Conservation (phyloP, 1,139 yeast species). For the Kodamaea sp. region DNA sequence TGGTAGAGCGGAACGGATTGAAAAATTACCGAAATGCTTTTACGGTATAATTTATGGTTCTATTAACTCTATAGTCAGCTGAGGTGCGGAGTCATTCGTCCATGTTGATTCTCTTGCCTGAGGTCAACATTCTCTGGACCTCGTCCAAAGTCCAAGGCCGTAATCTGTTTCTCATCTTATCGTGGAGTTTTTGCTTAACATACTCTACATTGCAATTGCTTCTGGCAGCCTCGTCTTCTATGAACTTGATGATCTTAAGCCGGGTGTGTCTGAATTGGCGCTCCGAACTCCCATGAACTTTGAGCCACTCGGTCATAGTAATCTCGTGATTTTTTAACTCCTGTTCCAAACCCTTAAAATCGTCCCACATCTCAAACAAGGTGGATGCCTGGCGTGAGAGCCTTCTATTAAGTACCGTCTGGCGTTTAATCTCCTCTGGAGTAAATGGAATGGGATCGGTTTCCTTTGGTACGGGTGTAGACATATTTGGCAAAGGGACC, state of each 20-base stretch:
- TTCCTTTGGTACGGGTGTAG: not conserved
- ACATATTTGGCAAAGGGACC: conserved; percentile 1
- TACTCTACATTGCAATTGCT: conserved; percentile 24
- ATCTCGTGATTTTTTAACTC: conserved; percentile 30
- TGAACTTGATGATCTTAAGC: conserved; percentile 33
- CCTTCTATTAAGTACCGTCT: conserved; percentile 26
- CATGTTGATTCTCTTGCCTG: conserved; percentile 32
- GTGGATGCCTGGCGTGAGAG: conserved; percentile 36
- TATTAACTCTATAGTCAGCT: too few relatives aligned
- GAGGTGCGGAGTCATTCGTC: conserved; percentile 24
- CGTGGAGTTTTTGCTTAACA: conserved; percentile 33
- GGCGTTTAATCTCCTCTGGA: conserved; percentile 18
- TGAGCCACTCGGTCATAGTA: conserved; percentile 37
- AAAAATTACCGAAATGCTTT: too few relatives aligned
- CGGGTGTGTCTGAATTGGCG: conserved; percentile 38
- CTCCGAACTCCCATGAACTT: conserved; percentile 37
- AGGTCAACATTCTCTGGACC: conserved; percentile 40
- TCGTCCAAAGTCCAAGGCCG: conserved; percentile 43
- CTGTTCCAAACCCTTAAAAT: conserved; percentile 33
- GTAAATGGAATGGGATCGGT: conserved; percentile 3
- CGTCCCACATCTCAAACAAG: conserved; percentile 43
- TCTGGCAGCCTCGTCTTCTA: conserved; percentile 35
- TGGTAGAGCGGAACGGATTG: too few relatives aligned
- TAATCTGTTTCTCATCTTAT: conserved; percentile 34
- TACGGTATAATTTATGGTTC: not conserved